Evolutionary conservation across 2,329 filamentous ascomycete genomes (phyloP).

Genomic region (Erysiphe neolycopersici): DNA sequence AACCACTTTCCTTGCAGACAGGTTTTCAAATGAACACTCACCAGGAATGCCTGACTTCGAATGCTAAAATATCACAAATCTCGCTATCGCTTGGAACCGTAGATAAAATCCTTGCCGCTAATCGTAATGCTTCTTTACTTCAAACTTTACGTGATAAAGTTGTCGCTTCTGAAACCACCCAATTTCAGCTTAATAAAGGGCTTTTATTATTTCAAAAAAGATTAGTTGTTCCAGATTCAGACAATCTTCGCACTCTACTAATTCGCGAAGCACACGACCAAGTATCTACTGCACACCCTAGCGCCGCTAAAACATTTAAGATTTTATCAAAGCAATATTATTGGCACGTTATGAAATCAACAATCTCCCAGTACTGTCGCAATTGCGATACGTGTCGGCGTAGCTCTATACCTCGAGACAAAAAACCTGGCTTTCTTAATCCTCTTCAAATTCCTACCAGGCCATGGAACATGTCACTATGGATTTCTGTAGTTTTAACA

Average conservation of each 20-base stretch:
- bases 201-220: not conserved
- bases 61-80: not conserved
- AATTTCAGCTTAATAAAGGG: not conserved
- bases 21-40: not conserved
- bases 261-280: not conserved
- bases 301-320: no score
- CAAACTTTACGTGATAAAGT: not conserved
- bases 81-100: no score
- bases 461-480: not conserved
- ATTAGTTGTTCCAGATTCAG: not conserved
- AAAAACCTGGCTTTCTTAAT: not conserved
- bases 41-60: no score
- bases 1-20: not conserved
- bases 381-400: not conserved
- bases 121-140: not conserved
- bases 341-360: no score
- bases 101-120: no score
- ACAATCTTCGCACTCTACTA: not conserved
- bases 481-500: not conserved
- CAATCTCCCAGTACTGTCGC: not conserved
- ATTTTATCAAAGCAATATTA: no score
- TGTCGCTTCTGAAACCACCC: not conserved
- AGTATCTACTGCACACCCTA: not conserved
- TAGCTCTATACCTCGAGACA: not conserved
- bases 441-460: not conserved